Evolutionary conservation across 2,329 filamentous ascomycete genomes (phyloP).

Genomic region (Nemania abortiva): DNA sequence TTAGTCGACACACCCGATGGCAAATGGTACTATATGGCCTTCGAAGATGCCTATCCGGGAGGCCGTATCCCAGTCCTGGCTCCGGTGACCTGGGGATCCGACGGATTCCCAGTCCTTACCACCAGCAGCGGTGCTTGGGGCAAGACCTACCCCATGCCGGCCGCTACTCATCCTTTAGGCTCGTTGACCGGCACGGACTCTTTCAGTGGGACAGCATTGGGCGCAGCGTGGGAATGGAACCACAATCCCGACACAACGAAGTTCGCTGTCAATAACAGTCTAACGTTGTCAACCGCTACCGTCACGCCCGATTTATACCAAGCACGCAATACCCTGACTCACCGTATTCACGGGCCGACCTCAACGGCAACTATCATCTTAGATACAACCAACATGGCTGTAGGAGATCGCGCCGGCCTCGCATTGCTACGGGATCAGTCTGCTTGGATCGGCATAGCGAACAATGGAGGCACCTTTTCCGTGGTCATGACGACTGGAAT

Average conservation of each 20-base stretch:
- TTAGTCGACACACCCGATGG: slow-evolving; percentile 64
- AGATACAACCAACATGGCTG: slow-evolving; percentile 61
- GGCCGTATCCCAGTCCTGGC: slow-evolving; percentile 69
- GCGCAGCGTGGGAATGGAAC: slow-evolving; percentile 70
- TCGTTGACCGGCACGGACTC: slow-evolving; percentile 57
- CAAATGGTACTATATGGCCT: slow-evolving; percentile 71
- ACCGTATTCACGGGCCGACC: slow-evolving; percentile 60
- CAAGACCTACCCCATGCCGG: slow-evolving; percentile 56
- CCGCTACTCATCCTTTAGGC: slow-evolving; percentile 47
- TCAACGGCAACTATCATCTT: slow-evolving; percentile 63
- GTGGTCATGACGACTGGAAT: slow-evolving; percentile 55
- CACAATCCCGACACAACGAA: slow-evolving; percentile 67
- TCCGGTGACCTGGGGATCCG: slow-evolving; percentile 63
- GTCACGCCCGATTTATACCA: slow-evolving; percentile 64
- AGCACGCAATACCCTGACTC: slow-evolving; percentile 62
- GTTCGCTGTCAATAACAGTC: slow-evolving; percentile 58
- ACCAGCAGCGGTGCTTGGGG: slow-evolving; percentile 62
- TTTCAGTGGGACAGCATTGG: slow-evolving; percentile 58
- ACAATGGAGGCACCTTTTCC: slow-evolving; percentile 49
- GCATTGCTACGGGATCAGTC: slow-evolving; percentile 65
- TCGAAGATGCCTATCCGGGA: slow-evolving; percentile 66
- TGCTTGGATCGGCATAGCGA: slow-evolving; percentile 65
- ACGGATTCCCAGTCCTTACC: slow-evolving; percentile 64
- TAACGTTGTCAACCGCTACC: slow-evolving; percentile 62
- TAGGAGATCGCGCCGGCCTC: slow-evolving; percentile 65